Base-by-base conservation (phyloP, 306 rosid species). In the Prunus fruticosa region DNA sequence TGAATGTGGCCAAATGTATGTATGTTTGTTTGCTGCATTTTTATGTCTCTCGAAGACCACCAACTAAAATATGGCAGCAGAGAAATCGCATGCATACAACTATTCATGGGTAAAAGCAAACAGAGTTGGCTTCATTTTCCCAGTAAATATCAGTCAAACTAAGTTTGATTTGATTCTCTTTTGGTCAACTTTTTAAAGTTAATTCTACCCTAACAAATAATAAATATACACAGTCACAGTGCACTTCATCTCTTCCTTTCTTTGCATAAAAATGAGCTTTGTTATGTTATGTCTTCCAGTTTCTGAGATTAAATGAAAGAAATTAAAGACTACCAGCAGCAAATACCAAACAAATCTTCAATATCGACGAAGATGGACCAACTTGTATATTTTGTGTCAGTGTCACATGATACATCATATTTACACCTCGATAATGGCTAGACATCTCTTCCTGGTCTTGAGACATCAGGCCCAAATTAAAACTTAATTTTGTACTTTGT, bases 101-200 rank as follows among this genome's bases (percentile, higher is more conserved):
- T 77, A 23, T 73, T 61, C 77, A 61, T 81, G 62, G 78, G 81
- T 81, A 54, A 32, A 58, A 49, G 49, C 45, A 3, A 12, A n/a
- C 72, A 19, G 67, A 58, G 72, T 65, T 18, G 73, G 79, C 82
- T 78, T 77, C 85, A 72, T 68, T 78, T 78, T 65, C 79, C 85
- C 34, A 74, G 76, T 68, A 78, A 56, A 61, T 25, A 12, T 65
- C 67, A 77, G 82, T 78, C 82, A 78, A 82, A 82, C 68, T 41
- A 45, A 38, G 14, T 72, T 73, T 72, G 79, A 63, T 73, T 45
- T 62, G 77, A 62, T 60, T 43, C 56, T 60, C 79, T 68, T 3
- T 30, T 77, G 20, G 57, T 54, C 78, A 20, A 47, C 20, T 61
- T 74, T 47, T 10, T 16, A 49, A 43, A 5, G 62, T 51, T 63